These are phyloP conservation scores for Colletotrichum orchidophilum DNA, from an alignment of 2,329 filamentous ascomycete species.

Conservation along the genomic window DNA sequence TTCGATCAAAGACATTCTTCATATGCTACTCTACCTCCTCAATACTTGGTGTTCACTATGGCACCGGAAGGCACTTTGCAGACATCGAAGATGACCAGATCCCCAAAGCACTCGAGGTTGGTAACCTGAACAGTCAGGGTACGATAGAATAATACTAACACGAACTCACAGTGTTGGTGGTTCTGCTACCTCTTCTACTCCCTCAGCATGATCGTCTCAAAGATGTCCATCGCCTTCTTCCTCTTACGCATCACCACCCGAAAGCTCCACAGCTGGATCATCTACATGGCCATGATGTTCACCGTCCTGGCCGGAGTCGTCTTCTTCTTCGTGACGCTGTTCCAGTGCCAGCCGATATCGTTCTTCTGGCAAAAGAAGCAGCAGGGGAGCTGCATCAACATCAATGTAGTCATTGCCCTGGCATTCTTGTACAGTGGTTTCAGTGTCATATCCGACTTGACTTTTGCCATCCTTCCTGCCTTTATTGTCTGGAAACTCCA, in stretches of 20 bases:
- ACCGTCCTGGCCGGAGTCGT: constrained; percentile 48
- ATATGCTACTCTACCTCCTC: constrained; percentile 46
- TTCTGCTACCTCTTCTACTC: constrained; percentile 50
- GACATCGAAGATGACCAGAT: constrained; percentile 42
- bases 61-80: constrained; percentile 49
- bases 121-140: not conserved
- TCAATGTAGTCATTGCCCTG: constrained; percentile 58
- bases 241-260: constrained; percentile 51
- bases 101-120: constrained; percentile 46
- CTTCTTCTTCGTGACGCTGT: constrained; percentile 53
- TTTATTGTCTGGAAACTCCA: constrained; percentile 64
- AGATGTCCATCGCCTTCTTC: constrained; percentile 54
- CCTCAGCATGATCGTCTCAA: constrained; percentile 48
- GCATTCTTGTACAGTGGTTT: constrained; percentile 62
- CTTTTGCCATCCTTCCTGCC: constrained; percentile 60
- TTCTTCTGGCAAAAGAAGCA: constrained; percentile 51
- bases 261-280: constrained; percentile 45
- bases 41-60: constrained; percentile 48
- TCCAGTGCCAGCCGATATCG: constrained; percentile 51
- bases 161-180: constrained; percentile 45
- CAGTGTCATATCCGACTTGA: constrained; percentile 60
- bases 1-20: constrained; percentile 43
- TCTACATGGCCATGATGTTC: constrained; percentile 46
- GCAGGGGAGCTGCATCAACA: constrained; percentile 47
- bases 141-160: not conserved